Percentiles rank a stretch among this genome's conserved stretches.
Conservation (phyloP, 1,284 basidiomycete species). For the Marasmius tenuissimus region DNA sequence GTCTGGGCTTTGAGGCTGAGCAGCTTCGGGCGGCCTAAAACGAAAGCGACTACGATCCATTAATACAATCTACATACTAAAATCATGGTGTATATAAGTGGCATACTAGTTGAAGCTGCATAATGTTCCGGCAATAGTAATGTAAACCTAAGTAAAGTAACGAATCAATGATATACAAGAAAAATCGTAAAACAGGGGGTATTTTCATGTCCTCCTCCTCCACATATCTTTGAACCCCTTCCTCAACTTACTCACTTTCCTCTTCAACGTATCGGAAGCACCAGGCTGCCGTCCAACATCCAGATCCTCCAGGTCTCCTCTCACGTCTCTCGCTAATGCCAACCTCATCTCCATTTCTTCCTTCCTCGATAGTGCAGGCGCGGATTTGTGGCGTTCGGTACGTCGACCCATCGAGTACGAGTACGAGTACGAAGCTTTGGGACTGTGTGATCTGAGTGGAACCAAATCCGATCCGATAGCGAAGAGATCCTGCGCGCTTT, state of each 20-base stretch:
- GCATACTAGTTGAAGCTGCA: no score
- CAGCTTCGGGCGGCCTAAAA: no score
- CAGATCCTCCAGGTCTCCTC: not conserved
- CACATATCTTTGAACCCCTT: constrained; percentile 1
- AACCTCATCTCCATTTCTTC: not conserved
- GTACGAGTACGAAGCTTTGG: not conserved
- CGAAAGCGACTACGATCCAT: no score
- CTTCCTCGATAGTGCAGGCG: not conserved
- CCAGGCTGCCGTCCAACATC: not conserved
- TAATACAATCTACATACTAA: no score
- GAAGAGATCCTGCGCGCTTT: not conserved
- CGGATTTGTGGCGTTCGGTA: not conserved
- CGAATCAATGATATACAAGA: no score
- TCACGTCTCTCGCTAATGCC: not conserved
- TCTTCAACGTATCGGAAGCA: not conserved
- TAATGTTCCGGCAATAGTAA: no score
- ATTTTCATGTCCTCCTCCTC: not conserved
- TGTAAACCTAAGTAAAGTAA: no score
- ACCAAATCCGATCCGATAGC: not conserved
- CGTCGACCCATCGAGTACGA: not conserved
- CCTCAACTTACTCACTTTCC: not conserved
- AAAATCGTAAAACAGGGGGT: not conserved
- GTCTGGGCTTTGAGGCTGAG: no score
- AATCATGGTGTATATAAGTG: no score
- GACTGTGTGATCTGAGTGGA: not conserved